phyloP scores from a whole-genome alignment of 1,139 yeast genomes.

The Eremothecium gossypii region DNA sequence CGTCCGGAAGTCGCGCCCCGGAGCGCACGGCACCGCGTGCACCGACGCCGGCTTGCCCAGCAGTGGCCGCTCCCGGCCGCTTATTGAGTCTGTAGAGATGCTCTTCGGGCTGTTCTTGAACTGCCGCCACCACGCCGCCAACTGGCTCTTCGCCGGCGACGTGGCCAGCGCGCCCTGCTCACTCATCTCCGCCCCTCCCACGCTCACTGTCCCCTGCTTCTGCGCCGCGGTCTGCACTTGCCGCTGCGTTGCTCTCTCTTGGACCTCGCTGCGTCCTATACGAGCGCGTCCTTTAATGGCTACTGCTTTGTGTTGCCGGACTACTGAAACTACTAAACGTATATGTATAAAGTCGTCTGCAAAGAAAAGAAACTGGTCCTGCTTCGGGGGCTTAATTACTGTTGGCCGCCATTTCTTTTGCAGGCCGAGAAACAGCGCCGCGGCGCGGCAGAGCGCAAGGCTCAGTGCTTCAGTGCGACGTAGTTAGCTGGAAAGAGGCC shows the following conservation, averaged over 20 bases:
- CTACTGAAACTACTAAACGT: too few species aligned
- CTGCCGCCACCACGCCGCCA: constrained; percentile 38
- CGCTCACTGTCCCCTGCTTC: too few species aligned
- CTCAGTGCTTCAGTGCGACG: constrained; percentile 49
- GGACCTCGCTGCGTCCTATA: constrained; percentile 45
- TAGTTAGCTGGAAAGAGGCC: constrained; percentile 88
- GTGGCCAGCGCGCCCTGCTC: background rate
- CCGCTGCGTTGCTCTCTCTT: constrained; percentile 27
- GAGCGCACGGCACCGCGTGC: background rate
- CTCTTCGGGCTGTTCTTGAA: constrained; percentile 31
- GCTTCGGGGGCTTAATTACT: too few species aligned
- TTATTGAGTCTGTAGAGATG: constrained; percentile 22
- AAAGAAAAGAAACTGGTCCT: too few species aligned
- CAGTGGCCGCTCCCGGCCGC: constrained; percentile 3
- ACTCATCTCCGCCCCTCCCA: too few species aligned
- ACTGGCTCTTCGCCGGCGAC: constrained; percentile 14
- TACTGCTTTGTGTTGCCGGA: constrained; percentile 20
- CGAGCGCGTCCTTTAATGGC: constrained; percentile 69
- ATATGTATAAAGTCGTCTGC: too few species aligned
- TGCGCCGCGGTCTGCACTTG: background rate
- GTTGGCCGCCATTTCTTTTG: too few species aligned
- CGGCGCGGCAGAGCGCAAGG: too few species aligned
- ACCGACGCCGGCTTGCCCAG: background rate
- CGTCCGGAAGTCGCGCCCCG: constrained; percentile 8
- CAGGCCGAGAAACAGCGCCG: too few species aligned